Conservation (phyloP, 345 rosid species). For the Aquilaria yunnanensis region DNA sequence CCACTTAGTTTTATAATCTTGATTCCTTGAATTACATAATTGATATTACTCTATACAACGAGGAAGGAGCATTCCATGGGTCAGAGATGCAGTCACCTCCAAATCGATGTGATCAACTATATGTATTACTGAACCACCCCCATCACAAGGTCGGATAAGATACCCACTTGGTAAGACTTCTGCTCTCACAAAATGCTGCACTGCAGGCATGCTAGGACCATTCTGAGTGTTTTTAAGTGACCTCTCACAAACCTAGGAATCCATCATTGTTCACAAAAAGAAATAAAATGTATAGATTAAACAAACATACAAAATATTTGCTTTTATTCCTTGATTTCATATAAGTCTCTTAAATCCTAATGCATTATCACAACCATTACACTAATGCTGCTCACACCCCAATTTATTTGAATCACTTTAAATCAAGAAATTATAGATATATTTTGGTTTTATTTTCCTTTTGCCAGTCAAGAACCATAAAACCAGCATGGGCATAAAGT, state of each 20-base stretch:
- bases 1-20: constrained; percentile 2
- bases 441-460: no score
- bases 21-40: background rate
- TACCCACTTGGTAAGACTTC: constrained; percentile 99
- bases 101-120: constrained; percentile 97
- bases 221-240: constrained; percentile 92
- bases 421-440: no score
- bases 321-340: no score
- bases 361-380: no score
- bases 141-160: constrained; percentile 94
- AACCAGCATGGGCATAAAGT: no score
- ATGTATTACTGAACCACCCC: constrained; percentile 96
- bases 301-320: background rate
- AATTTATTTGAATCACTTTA: no score
- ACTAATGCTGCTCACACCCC: no score
- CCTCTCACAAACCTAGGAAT: constrained; percentile 77
- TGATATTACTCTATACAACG: background rate
- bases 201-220: constrained; percentile 96
- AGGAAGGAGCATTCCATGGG: background rate
- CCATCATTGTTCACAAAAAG: background rate
- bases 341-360: no score
- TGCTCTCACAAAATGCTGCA: constrained; percentile 97
- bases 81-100: constrained; percentile 46
- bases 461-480: no score
- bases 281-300: background rate